A percentile compares a stretch with the other conserved stretches of the same genome.
These are phyloP conservation scores for Glycine soja DNA, from an alignment of 306 rosid genomes.

Conservation along the genomic window DNA sequence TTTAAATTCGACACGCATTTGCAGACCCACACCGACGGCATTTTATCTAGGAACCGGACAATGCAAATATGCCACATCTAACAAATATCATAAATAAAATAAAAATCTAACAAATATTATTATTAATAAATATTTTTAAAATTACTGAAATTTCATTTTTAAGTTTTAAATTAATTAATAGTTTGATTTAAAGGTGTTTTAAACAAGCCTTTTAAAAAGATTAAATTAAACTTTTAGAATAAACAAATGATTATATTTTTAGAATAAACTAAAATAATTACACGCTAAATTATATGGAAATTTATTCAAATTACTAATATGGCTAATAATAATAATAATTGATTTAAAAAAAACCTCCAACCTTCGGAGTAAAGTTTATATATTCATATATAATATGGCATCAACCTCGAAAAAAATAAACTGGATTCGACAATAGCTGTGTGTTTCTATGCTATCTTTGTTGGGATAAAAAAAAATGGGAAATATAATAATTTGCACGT, in stretches of 20 bases:
- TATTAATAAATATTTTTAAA: too few species aligned
- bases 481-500: constrained; percentile 14
- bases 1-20: constrained; percentile 1
- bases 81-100: too few species aligned
- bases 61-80: background rate
- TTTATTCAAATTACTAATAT: background rate
- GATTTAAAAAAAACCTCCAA: background rate
- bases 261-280: background rate
- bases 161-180: too few species aligned
- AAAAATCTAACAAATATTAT: too few species aligned
- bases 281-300: background rate
- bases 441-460: background rate
- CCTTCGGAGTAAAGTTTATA: background rate
- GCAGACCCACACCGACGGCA: background rate
- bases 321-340: background rate
- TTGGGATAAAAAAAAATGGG: background rate
- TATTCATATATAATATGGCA: background rate
- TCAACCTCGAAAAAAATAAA: constrained; percentile 23
- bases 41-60: background rate
- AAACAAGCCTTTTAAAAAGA: too few species aligned
- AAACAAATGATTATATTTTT: background rate
- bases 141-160: too few species aligned
- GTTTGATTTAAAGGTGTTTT: too few species aligned
- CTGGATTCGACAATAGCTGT: background rate
- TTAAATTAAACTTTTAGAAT: too few species aligned